Evolutionary conservation across 345 rosid genomes (phyloP).

Genomic region (Eucalyptus globulus): DNA sequence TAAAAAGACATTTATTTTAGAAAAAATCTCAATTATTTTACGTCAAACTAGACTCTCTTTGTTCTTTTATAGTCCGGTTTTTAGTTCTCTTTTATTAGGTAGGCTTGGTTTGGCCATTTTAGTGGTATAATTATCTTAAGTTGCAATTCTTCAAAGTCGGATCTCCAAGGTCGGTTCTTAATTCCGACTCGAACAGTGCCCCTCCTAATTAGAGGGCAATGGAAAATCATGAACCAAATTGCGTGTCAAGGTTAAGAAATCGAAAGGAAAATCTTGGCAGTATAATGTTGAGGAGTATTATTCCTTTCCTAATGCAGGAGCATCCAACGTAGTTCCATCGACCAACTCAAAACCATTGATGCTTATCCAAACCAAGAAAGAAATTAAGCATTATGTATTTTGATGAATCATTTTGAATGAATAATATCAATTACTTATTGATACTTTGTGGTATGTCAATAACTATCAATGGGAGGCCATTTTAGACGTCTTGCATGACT

Average conservation of each 20-base stretch:
- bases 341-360: accelerated
- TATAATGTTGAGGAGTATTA: not conserved
- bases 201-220: not conserved
- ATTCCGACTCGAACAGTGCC: not conserved
- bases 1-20: not conserved
- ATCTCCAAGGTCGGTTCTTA: not conserved
- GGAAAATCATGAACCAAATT: not conserved
- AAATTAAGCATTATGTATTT: no score
- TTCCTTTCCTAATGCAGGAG: not conserved
- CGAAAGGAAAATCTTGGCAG: not conserved
- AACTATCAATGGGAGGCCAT: no score
- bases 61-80: not conserved
- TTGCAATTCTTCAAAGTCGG: not conserved
- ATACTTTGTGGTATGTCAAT: no score
- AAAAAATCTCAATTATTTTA: not conserved
- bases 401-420: no score
- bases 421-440: no score
- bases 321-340: no score
- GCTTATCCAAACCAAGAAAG: no score
- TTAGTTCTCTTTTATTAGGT: not conserved
- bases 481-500: no score
- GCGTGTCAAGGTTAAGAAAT: not conserved
- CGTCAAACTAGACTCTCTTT: not conserved
- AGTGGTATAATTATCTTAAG: not conserved
- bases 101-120: not conserved